Conservation (phyloP, 1,284 basidiomycete species). For the Papiliotrema fonsecae region DNA sequence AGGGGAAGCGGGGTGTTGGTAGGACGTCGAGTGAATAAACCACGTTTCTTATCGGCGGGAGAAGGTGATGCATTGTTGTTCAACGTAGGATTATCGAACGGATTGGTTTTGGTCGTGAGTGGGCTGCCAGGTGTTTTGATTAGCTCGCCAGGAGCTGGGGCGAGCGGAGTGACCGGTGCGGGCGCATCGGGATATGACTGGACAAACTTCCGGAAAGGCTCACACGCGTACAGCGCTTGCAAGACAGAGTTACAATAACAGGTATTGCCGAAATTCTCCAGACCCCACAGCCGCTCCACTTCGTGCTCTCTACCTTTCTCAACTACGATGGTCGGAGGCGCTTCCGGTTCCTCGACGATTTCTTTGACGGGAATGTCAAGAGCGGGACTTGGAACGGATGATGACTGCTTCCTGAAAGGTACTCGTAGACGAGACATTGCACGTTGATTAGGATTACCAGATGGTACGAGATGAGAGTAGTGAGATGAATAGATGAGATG, state of each 20-base stretch:
- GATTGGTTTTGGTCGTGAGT: slow-evolving; percentile 20
- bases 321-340: not conserved
- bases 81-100: slow-evolving; percentile 22
- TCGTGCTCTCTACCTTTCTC: slow-evolving; percentile 26
- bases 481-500: too few relatives aligned
- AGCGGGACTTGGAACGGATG: not conserved
- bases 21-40: slow-evolving; percentile 5
- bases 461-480: too few relatives aligned
- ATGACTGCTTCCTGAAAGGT: slow-evolving; percentile 11
- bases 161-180: slow-evolving; percentile 39
- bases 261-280: slow-evolving; percentile 87
- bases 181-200: slow-evolving; percentile 53
- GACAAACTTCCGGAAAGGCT: slow-evolving; percentile 73
- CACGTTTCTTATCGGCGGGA: not conserved
- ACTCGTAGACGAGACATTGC: slow-evolving; percentile 19
- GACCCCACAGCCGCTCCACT: slow-evolving; percentile 60
- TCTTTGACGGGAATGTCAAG: not conserved
- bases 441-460: not conserved
- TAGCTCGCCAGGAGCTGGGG: slow-evolving; percentile 28
- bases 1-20: not conserved
- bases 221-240: slow-evolving; percentile 86
- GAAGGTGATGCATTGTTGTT: slow-evolving; percentile 2
- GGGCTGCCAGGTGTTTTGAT: slow-evolving; percentile 13
- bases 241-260: slow-evolving; percentile 97
- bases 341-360: slow-evolving; percentile 4